Base-by-base conservation (phyloP, 2,329 filamentous ascomycete genomes). In the Ceratocystis diversiconidia region DNA sequence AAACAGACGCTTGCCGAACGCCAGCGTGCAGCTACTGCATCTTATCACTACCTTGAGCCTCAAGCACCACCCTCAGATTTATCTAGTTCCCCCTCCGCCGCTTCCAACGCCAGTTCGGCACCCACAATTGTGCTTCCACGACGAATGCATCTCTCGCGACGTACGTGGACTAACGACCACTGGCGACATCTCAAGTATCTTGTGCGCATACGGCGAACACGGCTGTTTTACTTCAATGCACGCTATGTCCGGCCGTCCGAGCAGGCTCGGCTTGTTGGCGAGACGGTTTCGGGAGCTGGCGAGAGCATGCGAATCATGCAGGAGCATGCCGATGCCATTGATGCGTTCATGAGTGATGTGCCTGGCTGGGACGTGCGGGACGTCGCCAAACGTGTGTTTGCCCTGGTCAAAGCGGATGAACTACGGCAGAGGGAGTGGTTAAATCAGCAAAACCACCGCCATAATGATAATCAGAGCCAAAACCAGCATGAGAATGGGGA, bases 301-400 rank as follows among this genome's bases (percentile, higher is more conserved):
- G 74, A 78, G 71, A 72, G 73, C 3, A 74, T 85, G 73, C 68
- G 74, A 25, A 73, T 85, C 19, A 77, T 83, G 72, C 71, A 75
- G 66, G 84, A 82, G 82, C 82, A 85, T 67, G 72, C 84, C 19
- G 82, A 85, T 67, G 77, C 83, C 64, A 76, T 84, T 28, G 79
- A 83, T 66, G 81, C 78, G 2, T 85, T 84, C 70, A 73, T 73
- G 66, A 70, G 71, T 12, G 75, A 79, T 66, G 75, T 82, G 2
- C 73, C 74, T 2, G 76, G 74, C 8, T 84, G 81, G 81, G 77
- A 79, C 25, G 81, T 79, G 69, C 73, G 70, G 6, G 73, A 72
- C 10, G 72, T 85, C 5, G 78, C 77, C 8, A 82, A 80, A 73
- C 72, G 82, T 57, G 71, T 85, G 25, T 84, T 83, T 71, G 73